Evolutionary conservation across 2,329 filamentous ascomycete genomes (phyloP).

Genomic region (Fusarium cyanostomum): DNA sequence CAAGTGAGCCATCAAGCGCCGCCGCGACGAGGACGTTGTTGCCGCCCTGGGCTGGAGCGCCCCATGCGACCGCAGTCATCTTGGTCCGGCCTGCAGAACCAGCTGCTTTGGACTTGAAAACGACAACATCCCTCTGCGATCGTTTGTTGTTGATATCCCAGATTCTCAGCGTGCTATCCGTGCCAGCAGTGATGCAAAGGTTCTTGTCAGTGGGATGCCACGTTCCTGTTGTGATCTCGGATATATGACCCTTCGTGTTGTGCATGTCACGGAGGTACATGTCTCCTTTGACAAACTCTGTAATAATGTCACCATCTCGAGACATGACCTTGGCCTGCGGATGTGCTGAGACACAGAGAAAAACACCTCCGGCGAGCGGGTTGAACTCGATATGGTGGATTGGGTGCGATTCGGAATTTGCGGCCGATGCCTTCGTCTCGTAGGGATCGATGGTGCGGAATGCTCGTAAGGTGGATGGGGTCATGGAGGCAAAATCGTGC

Average conservation of each 20-base stretch:
- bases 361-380: constrained; percentile 77
- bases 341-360: constrained; percentile 88
- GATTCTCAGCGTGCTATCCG: constrained; percentile 93
- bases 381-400: constrained; percentile 90
- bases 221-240: constrained; percentile 86
- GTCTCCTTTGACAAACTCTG: constrained; percentile 95
- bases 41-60: constrained; percentile 76
- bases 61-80: constrained; percentile 95
- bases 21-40: constrained; percentile 82
- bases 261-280: constrained; percentile 99
- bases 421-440: constrained; percentile 72
- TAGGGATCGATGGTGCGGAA: constrained; percentile 94
- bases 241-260: constrained; percentile 96
- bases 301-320: constrained; percentile 85
- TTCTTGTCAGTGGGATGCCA: constrained; percentile 93
- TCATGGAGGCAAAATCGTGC: constrained; percentile 96
- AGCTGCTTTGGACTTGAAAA: constrained; percentile 91
- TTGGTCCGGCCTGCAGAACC: constrained; percentile 89
- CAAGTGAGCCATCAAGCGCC: constrained; percentile 87
- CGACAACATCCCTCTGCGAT: constrained; percentile 90
- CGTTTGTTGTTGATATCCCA: constrained; percentile 96
- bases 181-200: constrained; percentile 87
- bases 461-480: constrained; percentile 89
- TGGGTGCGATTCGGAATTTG: constrained; percentile 83
- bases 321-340: constrained; percentile 90